Evolutionary conservation across 768 basidiomycete genomes (phyloP).

Genomic region (Tulasnella sp.): DNA sequence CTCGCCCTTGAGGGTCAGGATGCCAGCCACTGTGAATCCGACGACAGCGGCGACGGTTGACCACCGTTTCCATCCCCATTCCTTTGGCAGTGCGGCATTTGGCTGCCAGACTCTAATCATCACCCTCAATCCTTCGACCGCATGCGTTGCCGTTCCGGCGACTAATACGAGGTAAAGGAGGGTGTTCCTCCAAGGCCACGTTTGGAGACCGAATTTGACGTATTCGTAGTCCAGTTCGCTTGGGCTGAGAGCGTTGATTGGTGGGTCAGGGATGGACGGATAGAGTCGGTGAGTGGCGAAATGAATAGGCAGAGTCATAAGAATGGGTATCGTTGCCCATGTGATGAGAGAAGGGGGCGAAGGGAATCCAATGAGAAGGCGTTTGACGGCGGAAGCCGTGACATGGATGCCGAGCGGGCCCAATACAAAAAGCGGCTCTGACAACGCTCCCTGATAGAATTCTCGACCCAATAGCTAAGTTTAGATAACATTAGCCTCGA

Average conservation of each 20-base stretch:
- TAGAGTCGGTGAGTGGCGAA: constrained; percentile 60
- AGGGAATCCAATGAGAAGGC: constrained; percentile 44
- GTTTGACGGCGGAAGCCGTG: constrained; percentile 54
- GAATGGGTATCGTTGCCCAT: constrained; percentile 59
- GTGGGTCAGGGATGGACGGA: constrained; percentile 46
- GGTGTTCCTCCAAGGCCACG: constrained; percentile 61
- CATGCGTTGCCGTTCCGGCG: constrained; percentile 53
- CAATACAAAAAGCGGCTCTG: constrained; percentile 63
- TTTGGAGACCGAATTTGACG: constrained; percentile 64
- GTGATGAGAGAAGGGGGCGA: constrained; percentile 42
- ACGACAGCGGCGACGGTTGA: constrained; percentile 38
- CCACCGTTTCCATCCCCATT: constrained; percentile 31
- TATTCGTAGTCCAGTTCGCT: constrained; percentile 79
- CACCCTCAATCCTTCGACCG: constrained; percentile 55
- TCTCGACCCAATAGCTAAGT: constrained; percentile 71
- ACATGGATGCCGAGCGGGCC: constrained; percentile 64
- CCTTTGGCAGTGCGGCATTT: constrained; percentile 33
- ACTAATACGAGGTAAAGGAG: constrained; percentile 61
- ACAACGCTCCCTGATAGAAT: constrained; percentile 72
- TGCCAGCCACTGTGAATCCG: constrained; percentile 51
- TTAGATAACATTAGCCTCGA: background rate
- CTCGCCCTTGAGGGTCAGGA: constrained; percentile 53
- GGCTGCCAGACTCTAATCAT: constrained; percentile 51
- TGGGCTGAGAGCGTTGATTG: constrained; percentile 60
- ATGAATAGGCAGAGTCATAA: constrained; percentile 60